These are phyloP conservation scores for Vitellaria paradoxa DNA, from an alignment of 179 eudicot genomes.

Conservation along the genomic window DNA sequence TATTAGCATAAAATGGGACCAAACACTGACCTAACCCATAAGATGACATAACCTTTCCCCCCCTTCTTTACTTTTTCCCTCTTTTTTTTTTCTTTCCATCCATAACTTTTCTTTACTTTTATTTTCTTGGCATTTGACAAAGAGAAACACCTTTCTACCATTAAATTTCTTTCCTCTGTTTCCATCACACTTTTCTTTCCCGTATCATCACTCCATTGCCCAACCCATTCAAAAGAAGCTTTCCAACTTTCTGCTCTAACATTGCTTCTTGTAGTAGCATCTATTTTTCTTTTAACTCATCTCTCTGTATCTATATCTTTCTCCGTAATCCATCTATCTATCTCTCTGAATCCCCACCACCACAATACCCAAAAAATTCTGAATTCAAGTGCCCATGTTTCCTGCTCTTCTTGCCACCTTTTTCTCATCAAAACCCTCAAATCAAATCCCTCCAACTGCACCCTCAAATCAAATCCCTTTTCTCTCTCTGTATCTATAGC, in stretches of 20 bases:
- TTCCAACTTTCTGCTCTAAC: slow-evolving; percentile 23
- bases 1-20: slow-evolving; percentile 25
- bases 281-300: background rate
- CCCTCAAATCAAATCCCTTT: background rate
- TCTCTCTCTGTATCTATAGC: slow-evolving; percentile 20
- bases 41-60: slow-evolving; percentile 5
- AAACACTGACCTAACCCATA: slow-evolving; percentile 21
- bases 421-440: slow-evolving; percentile 15
- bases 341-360: slow-evolving; percentile 18
- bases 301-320: slow-evolving; percentile 20
- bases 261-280: slow-evolving; percentile 19
- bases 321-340: slow-evolving; percentile 7
- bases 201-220: background rate
- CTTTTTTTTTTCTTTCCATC: background rate
- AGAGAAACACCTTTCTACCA: background rate
- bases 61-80: background rate
- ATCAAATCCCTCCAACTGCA: background rate
- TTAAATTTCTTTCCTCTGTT: background rate
- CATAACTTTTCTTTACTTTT: background rate
- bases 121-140: slow-evolving; percentile 25
- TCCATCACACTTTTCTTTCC: background rate
- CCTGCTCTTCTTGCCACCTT: slow-evolving; percentile 5
- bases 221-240: slow-evolving; percentile 24
- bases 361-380: background rate
- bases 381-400: slow-evolving; percentile 17